These are phyloP conservation scores for Globisporangium solare DNA, from an alignment of 352 stramenopile species.

Conservation along the genomic window DNA sequence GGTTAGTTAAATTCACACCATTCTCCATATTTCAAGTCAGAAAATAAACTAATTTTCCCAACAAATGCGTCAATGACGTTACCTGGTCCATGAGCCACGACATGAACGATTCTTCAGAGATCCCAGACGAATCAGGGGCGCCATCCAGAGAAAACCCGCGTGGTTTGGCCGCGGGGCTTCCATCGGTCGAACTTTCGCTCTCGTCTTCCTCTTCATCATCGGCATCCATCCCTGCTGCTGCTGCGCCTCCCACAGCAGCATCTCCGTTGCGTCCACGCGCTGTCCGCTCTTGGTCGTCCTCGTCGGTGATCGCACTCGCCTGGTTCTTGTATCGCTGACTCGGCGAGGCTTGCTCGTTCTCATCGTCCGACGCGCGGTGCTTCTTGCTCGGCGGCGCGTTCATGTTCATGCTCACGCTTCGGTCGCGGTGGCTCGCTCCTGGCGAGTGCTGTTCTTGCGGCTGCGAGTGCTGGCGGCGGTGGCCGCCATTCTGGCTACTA, in stretches of 20 bases:
- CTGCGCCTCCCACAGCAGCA: neutral
- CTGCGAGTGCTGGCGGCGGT: conserved; percentile 6
- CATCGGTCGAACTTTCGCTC: conserved; percentile 1
- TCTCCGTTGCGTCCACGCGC: conserved; percentile 4
- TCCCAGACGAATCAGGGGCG: conserved; percentile 26
- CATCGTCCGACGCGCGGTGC: conserved; percentile 72
- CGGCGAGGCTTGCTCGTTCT: conserved; percentile 36
- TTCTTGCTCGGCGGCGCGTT: conserved; percentile 72
- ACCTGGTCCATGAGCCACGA: conserved; percentile 66
- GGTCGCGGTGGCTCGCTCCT: conserved; percentile 32
- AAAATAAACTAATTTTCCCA: neutral
- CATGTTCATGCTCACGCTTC: conserved; percentile 70
- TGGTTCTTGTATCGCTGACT: conserved; percentile 10
- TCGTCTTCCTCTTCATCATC: conserved; percentile 13
- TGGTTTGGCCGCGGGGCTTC: neutral
- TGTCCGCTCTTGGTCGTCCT: neutral
- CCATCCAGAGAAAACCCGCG: neutral
- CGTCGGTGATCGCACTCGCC: neutral
- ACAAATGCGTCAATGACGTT: neutral
- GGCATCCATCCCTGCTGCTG: neutral
- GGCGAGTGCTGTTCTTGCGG: conserved; percentile 8
- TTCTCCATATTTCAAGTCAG: neutral
- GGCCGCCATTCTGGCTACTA: neutral
- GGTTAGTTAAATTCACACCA: no score
- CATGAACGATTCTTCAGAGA: conserved; percentile 79